Conservation (phyloP, 2,329 filamentous ascomycete species). For the Epichloe scottii region DNA sequence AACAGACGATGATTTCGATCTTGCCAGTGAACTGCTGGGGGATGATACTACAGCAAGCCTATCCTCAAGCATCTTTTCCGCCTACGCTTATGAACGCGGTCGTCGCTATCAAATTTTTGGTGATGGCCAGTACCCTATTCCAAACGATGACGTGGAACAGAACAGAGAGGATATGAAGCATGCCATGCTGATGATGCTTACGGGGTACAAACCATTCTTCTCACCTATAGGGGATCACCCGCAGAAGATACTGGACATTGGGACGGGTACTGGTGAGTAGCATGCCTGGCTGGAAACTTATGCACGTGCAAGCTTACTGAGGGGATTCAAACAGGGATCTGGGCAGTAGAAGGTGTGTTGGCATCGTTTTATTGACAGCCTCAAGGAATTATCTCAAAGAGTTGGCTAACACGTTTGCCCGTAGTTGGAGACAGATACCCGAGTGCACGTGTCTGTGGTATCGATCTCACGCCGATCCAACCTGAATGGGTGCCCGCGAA, state of each 20-base stretch:
- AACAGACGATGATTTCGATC: conserved; percentile 5
- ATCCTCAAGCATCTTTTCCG: conserved; percentile 7
- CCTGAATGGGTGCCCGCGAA: conserved; percentile 28
- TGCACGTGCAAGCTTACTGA: neutral
- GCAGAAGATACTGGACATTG: conserved; percentile 28
- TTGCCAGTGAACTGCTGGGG: neutral
- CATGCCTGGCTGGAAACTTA: neutral
- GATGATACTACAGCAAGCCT: conserved; percentile 4
- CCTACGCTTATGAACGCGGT: conserved; percentile 7
- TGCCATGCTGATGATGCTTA: conserved; percentile 22
- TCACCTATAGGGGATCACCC: conserved; percentile 25
- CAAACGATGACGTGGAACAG: conserved; percentile 28
- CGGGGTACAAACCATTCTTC: conserved; percentile 25
- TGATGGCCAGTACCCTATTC: conserved; percentile 23
- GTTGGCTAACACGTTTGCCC: neutral
- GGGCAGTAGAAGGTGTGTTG: conserved; percentile 7
- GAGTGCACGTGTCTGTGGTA: conserved; percentile 23
- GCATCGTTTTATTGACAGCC: neutral
- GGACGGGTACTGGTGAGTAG: conserved; percentile 16
- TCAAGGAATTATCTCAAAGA: neutral
- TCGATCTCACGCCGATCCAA: conserved; percentile 28
- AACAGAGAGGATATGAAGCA: conserved; percentile 28
- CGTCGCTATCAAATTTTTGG: conserved; percentile 21
- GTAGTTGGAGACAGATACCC: conserved; percentile 17
- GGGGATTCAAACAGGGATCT: conserved; percentile 5